phyloP scores from a whole-genome alignment of 208 protist genomes.

The Trypanosoma boissoni region DNA sequence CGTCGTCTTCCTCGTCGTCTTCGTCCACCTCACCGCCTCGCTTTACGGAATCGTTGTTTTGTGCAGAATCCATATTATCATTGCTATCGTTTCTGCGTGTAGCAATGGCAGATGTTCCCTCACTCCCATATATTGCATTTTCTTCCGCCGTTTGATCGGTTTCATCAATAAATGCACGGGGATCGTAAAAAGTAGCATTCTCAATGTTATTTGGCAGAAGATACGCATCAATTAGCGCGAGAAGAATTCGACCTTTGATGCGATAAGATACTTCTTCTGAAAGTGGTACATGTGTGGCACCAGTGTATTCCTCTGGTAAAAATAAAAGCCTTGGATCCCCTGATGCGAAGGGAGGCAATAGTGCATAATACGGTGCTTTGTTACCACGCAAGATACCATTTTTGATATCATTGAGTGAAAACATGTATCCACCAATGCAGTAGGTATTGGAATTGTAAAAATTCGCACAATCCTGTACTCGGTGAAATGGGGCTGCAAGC shows the following conservation, averaged over 20 bases:
- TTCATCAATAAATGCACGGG: conserved; percentile 15
- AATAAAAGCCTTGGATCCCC: conserved; percentile 18
- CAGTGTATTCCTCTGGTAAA: conserved; percentile 4
- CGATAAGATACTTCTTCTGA: conserved; percentile 9
- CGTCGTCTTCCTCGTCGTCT: conserved; percentile 11
- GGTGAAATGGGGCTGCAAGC: conserved; percentile 24
- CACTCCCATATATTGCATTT: background rate
- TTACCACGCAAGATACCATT: conserved; percentile 65
- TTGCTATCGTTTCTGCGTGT: background rate
- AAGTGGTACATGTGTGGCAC: background rate
- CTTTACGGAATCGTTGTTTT: conserved; percentile 4
- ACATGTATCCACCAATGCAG: conserved; percentile 37
- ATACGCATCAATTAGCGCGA: conserved; percentile 60
- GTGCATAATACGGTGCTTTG: conserved; percentile 27
- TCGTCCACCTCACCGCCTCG: background rate
- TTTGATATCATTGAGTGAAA: conserved; percentile 67
- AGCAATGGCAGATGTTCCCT: background rate
- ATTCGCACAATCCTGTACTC: conserved; percentile 20
- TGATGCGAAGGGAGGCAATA: conserved; percentile 33
- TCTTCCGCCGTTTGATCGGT: background rate
- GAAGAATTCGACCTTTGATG: conserved; percentile 34
- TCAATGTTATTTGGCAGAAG: conserved; percentile 36
- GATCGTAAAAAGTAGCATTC: conserved; percentile 19
- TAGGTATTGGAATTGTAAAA: conserved; percentile 60
- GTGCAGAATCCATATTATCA: background rate